Evolutionary conservation across 306 rosid species (phyloP).

Genomic region (Acmispon strigosus): DNA sequence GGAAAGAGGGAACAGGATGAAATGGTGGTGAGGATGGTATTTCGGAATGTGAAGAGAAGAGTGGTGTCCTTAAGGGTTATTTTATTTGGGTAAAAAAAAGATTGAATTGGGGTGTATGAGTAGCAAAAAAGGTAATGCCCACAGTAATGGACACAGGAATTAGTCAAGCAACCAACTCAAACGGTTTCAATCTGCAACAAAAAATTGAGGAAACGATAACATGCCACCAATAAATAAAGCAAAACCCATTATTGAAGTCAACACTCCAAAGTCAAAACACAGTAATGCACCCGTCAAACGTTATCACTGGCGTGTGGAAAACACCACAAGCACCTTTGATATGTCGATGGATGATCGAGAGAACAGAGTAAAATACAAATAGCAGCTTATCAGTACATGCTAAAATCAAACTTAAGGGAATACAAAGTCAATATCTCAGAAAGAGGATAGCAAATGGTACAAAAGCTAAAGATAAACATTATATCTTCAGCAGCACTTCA

Average conservation of each 20-base stretch:
- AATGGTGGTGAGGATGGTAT: too few species aligned
- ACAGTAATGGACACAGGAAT: too few species aligned
- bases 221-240: neutral
- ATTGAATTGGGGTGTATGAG: too few species aligned
- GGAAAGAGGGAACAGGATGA: too few species aligned
- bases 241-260: conserved; percentile 12
- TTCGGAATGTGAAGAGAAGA: too few species aligned
- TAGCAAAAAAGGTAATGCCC: too few species aligned
- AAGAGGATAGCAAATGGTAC: neutral
- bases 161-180: too few species aligned
- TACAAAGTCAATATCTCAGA: conserved; percentile 27
- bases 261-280: conserved; percentile 11
- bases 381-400: conserved; percentile 15
- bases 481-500: conserved; percentile 25
- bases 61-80: too few species aligned
- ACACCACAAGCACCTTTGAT: neutral
- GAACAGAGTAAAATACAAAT: conserved; percentile 10
- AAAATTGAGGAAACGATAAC: neutral
- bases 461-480: neutral
- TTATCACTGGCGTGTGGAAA: conserved; percentile 1
- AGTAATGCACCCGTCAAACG: conserved; percentile 9
- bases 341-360: neutral
- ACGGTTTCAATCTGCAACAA: too few species aligned
- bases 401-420: conserved; percentile 10
- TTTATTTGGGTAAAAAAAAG: too few species aligned